Evolutionary conservation across 768 basidiomycete species (phyloP), one percentile per base, ranked within the genome.

Genomic region (Rhodotorula graminis): DNA sequence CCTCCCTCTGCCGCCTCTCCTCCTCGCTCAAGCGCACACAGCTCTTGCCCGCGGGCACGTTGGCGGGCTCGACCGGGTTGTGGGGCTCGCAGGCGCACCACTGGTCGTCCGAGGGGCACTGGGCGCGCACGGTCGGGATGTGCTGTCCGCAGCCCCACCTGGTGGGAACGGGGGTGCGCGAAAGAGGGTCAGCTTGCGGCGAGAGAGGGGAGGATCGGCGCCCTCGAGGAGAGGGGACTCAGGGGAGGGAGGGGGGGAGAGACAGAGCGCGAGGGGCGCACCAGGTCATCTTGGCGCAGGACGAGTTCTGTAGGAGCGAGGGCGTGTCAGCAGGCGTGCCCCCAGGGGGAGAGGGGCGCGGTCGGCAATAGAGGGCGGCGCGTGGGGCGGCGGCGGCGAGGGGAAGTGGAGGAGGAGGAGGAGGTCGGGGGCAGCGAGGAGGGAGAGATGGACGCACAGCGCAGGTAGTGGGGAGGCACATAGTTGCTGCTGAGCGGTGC

Each of bases 81-180:
- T 72, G 65, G 21, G 52, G 47, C n/a, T 61, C 71, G 63, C 71
- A 72, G 18, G 8, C 49, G 71, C 71, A 72, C 31, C 50, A 52
- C 11, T 53, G 37, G 46, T 72, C 57, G 4, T 49, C 14, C 33
- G 61, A 52, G 25, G 53, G 61, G 19, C 68, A 63, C 16, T 47
- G n/a, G 18, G 12, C 6, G 67, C 68, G 68, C 33, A 60, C 71
- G 58, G 25, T 0, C 29, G 40, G 58, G 52, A 72, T 72, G 59
- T 72, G 71, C 18, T 44, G 50, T 33, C 71, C 71, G 67, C 71
- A 72, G 40, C 71, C 71, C 52, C n/a, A 44, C 66, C 66, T 67
- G 66, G 19, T 5, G 50, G 27, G 44, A 46, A 3, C 7, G 37
- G 0, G 23, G 5, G n/a, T n/a, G n/a, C n/a, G n/a, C n/a, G n/a